Evolutionary conservation across 108 stramenopile species (phyloP).

Genomic region (Cyclotella distinguenda): DNA sequence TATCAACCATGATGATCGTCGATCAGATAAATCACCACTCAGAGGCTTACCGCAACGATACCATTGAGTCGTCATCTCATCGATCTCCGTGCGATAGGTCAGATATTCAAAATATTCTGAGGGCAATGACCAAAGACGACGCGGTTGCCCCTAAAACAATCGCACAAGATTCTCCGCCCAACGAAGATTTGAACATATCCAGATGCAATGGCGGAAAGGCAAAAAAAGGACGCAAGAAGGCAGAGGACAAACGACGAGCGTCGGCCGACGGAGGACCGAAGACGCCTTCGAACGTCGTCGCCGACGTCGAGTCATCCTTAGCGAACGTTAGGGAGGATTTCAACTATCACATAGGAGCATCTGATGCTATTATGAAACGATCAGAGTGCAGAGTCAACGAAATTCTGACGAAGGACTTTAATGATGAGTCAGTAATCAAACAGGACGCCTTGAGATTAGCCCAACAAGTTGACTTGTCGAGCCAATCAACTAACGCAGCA

Average conservation of each 20-base stretch:
- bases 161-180: neutral
- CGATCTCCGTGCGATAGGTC: neutral
- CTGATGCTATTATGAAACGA: neutral
- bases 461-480: no score
- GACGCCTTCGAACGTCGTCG: no score
- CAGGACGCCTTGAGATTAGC: neutral
- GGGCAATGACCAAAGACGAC: conserved; percentile 6
- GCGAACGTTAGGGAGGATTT: no score
- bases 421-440: neutral
- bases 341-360: neutral
- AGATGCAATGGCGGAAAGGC: neutral
- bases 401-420: neutral
- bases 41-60: neutral
- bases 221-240: conserved; percentile 7
- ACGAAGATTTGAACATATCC: neutral
- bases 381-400: neutral
- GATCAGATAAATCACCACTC: neutral
- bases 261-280: neutral
- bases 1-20: neutral
- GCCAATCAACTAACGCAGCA: no score
- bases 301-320: no score
- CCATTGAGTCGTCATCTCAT: neutral
- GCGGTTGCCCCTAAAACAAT: neutral
- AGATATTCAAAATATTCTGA: neutral
- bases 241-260: neutral